Conservation (phyloP, 1,284 basidiomycete genomes). For the Butyriboletus appendiculatus region DNA sequence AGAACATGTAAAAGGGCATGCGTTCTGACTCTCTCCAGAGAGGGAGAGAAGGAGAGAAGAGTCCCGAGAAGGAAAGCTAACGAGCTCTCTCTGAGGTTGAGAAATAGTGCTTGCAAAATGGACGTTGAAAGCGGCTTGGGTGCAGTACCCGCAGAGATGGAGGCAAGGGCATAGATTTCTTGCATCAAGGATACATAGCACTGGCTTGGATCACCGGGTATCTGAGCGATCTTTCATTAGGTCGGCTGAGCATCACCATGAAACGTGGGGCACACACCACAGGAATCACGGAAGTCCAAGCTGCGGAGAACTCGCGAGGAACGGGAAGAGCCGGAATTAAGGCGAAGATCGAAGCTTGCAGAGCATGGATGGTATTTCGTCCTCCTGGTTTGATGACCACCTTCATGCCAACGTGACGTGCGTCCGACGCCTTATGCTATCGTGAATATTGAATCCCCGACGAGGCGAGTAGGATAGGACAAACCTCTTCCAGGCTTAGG, state of each 20-base stretch:
- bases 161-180: conserved; percentile 63
- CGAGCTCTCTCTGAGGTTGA: conserved; percentile 66
- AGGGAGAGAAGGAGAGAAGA: conserved; percentile 46
- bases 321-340: conserved; percentile 49
- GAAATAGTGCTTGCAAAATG: conserved; percentile 68
- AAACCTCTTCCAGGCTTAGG: conserved; percentile 43
- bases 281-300: conserved; percentile 39
- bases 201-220: conserved; percentile 30
- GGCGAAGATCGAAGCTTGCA: conserved; percentile 58
- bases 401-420: conserved; percentile 44
- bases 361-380: conserved; percentile 49
- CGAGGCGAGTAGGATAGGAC: conserved; percentile 11
- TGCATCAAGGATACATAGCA: conserved; percentile 59
- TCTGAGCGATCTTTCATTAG: conserved; percentile 13
- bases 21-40: conserved; percentile 40
- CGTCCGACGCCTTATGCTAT: conserved; percentile 41
- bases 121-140: conserved; percentile 49
- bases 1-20: conserved; percentile 62
- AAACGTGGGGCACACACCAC: conserved; percentile 7
- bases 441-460: conserved; percentile 2
- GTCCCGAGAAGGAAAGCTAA: conserved; percentile 81
- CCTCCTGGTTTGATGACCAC: conserved; percentile 62
- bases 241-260: not conserved
- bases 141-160: conserved; percentile 42
- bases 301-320: conserved; percentile 40